Conservation (phyloP, 163 green algal genomes). For the Botryococcus braunii region DNA sequence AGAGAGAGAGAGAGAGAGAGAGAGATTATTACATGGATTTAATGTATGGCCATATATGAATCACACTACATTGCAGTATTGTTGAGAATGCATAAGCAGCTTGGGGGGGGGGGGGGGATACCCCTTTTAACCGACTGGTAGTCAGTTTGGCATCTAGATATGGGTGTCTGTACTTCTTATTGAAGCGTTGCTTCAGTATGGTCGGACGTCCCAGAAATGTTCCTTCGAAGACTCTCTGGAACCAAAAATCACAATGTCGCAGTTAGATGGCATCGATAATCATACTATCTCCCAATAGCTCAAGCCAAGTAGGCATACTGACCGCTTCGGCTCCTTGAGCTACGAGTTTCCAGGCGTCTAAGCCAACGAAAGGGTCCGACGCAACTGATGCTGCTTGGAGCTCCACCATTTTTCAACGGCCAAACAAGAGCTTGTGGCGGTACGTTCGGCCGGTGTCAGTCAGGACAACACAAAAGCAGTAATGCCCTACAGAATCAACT, state of each 20-base stretch:
- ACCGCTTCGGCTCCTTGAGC: constrained; percentile 17
- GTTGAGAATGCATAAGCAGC: too few relatives aligned
- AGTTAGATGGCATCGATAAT: not conserved
- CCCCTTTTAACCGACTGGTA: constrained; percentile 40
- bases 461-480: too few relatives aligned
- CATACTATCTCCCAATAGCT: not conserved
- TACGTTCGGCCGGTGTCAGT: too few relatives aligned
- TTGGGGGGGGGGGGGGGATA: too few relatives aligned
- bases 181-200: constrained; percentile 80
- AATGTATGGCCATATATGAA: too few relatives aligned
- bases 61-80: too few relatives aligned
- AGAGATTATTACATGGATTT: too few relatives aligned
- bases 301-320: not conserved
- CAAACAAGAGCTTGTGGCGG: too few relatives aligned
- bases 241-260: not conserved
- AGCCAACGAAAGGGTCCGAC: constrained; percentile 9
- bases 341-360: constrained; percentile 2
- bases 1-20: too few relatives aligned
- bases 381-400: too few relatives aligned
- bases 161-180: constrained; percentile 72
- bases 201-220: constrained; percentile 29
- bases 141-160: constrained; percentile 68
- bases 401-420: too few relatives aligned
- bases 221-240: constrained; percentile 46
- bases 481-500: too few relatives aligned